Base-by-base conservation (phyloP, 2,329 filamentous ascomycete genomes). In the Nemania diffusa region DNA sequence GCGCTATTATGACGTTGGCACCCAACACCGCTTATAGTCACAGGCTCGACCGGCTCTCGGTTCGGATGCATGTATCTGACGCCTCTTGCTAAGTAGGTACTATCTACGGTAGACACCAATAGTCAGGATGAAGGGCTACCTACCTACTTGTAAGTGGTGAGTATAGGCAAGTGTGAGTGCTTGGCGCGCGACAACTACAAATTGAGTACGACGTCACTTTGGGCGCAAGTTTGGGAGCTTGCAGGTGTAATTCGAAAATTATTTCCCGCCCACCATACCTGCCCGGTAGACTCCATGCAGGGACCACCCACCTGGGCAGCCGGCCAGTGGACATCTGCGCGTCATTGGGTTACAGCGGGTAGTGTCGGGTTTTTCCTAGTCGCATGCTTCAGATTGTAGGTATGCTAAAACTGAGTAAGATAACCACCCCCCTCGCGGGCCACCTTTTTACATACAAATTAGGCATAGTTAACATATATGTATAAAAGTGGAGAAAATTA, bases 281-380 rank as follows among this genome's bases (percentile, higher is more conserved):
- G 20, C n/a, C 42, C 42, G 42, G 42, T 22, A 52, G 26, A 48
- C 53, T 24, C 57, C 52, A 32, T 65, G 57, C 62, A 65, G 61
- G 65, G 57, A 57, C 34, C 34, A 46, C n/a, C 42, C 20, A 20
- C 42, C n/a, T n/a, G n/a, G n/a, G n/a, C n/a, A n/a, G n/a, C n/a
- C n/a, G n/a, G n/a, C 42, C 42, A n/a, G 8, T 7, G n/a, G 20
- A 46, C 17, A 44, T 57, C 51, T 59, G 57, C 48, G 51, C 62
- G 62, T 68, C 65, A 68, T 65, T 51, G 55, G 58, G 64, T 62
- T 53, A 42, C 53, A 56, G 6, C 27, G 46, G n/a, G n/a, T n/a
- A n/a, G 29, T 29, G 40, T 5, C n/a, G n/a, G 15, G 17, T 44
- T 34, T 53, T 11, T 22, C 40, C 56, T 63, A 59, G 55, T 55